Evolutionary conservation across 352 stramenopile genomes (phyloP).

Genomic region (Pythium coloratum): DNA sequence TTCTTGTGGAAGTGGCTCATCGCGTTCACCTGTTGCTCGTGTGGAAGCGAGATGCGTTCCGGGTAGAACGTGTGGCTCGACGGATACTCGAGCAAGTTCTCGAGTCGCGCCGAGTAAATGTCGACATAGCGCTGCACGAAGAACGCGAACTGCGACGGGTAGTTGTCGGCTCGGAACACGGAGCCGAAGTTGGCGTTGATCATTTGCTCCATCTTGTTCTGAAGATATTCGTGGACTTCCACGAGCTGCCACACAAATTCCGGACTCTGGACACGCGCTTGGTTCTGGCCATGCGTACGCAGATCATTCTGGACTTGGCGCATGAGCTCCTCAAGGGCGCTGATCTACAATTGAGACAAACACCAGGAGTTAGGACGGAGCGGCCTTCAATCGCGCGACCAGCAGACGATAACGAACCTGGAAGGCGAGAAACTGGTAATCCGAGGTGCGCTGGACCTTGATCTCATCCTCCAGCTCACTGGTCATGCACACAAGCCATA

Average conservation of each 20-base stretch:
- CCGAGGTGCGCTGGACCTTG: conserved; percentile 49
- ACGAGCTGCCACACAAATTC: conserved; percentile 64
- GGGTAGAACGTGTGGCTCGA: conserved; percentile 87
- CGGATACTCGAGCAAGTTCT: conserved; percentile 84
- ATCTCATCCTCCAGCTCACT: conserved; percentile 89
- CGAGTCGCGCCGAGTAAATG: conserved; percentile 84
- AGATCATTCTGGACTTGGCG: conserved; percentile 61
- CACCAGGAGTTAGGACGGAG: too few relatives aligned
- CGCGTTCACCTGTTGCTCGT: conserved; percentile 39
- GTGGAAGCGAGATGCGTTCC: conserved; percentile 56
- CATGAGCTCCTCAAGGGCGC: conserved; percentile 62
- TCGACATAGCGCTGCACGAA: conserved; percentile 87
- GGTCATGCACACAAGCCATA: background rate
- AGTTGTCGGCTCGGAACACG: conserved; percentile 81
- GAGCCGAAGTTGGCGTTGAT: conserved; percentile 89
- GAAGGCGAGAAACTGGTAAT: conserved; percentile 68
- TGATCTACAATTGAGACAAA: too few relatives aligned
- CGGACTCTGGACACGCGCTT: conserved; percentile 41
- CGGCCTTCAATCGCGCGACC: background rate
- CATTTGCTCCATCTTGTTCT: conserved; percentile 71
- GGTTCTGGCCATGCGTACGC: conserved; percentile 32
- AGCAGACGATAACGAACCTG: conserved; percentile 14
- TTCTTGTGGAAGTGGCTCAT: conserved; percentile 4
- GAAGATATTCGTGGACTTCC: conserved; percentile 58
- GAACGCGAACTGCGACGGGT: conserved; percentile 87